Evolutionary conservation across 2,329 filamentous ascomycete genomes (phyloP).

Genomic region (Neonectria faginata): DNA sequence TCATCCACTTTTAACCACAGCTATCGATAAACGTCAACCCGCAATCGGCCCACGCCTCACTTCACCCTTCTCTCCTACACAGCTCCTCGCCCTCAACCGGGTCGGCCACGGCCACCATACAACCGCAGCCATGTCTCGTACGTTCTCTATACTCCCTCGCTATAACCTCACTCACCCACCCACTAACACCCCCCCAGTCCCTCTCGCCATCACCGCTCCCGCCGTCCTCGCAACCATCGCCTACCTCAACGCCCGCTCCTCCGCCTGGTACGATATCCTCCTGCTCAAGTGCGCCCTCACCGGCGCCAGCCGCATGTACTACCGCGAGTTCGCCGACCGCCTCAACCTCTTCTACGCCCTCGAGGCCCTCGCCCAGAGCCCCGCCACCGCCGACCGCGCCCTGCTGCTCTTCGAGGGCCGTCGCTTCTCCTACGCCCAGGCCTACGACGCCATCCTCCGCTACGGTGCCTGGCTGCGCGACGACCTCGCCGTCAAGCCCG

Average conservation of each 20-base stretch:
- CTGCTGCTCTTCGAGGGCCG: constrained; percentile 77
- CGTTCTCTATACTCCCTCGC: background rate
- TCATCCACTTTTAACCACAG: background rate
- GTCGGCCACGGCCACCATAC: constrained; percentile 3
- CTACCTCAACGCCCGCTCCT: constrained; percentile 80
- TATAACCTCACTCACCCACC: background rate
- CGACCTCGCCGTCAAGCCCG: constrained; percentile 70
- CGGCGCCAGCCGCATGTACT: constrained; percentile 55
- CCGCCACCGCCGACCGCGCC: constrained; percentile 62
- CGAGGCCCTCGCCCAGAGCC: constrained; percentile 71
- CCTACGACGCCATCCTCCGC: constrained; percentile 76
- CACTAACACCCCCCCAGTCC: constrained; percentile 53
- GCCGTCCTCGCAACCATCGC: constrained; percentile 75
- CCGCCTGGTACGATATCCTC: constrained; percentile 73
- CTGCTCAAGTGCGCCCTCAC: constrained; percentile 68
- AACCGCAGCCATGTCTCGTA: constrained; percentile 35
- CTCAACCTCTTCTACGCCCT: constrained; percentile 81
- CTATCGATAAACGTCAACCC: constrained; percentile 2
- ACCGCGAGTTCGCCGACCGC: constrained; percentile 67
- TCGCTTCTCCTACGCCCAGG: constrained; percentile 79
- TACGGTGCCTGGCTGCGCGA: constrained; percentile 82
- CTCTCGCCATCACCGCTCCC: constrained; percentile 66
- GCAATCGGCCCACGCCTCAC: background rate
- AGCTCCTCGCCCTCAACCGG: background rate
- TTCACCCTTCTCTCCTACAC: constrained; percentile 10